Base-by-base conservation (phyloP, 1,284 basidiomycete genomes). In the Ustilago esculenta region DNA sequence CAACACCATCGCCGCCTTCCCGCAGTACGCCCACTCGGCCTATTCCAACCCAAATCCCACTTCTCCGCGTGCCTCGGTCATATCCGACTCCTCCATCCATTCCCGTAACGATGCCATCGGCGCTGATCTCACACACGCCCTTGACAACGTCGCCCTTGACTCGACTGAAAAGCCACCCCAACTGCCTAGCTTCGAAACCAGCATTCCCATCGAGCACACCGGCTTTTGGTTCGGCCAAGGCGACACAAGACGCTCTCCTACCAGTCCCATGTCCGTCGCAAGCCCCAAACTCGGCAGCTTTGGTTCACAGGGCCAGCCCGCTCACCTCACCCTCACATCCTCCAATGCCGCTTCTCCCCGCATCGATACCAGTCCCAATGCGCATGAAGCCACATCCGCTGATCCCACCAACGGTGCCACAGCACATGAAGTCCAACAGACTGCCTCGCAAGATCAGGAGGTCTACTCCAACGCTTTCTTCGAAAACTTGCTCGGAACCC, bases 151-250 rank as follows among this genome's bases (percentile, higher is more conserved):
- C 4, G 45, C 49, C 5, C 30, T 68, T 23, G 50, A 58, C 37
- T 30, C 49, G 17, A 47, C 12, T 23, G 65, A 68, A 18, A 33
- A 35, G 18, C 67, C 71, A 12, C 67, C 73, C 9, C 44, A 54
- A 11, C 29, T 77, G 6, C 75, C 75, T 1, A 76, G 64, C 47
- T 50, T 75, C 51, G 73, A 76, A 14, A 46, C 72, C 50, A 42
- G 59, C 52, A 25, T 23, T 20, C 54, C 49, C 15, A 48, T 51
- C 23, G 56, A 57, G 14, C 56, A 65, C 39, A 49, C 24, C 61
- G 56, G 41, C 37, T 70, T 60, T 32, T 70, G 67, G 67, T 65
- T 61, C 36, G 61, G 52, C 39, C 54, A 55, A 15, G 42, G 32
- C 12, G 61, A 65, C 21, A 33, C 29, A 0, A 15, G 17, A 12